Evolutionary conservation across 2,329 filamentous ascomycete genomes (phyloP).

Genomic region (Ophiosphaerella narmari): DNA sequence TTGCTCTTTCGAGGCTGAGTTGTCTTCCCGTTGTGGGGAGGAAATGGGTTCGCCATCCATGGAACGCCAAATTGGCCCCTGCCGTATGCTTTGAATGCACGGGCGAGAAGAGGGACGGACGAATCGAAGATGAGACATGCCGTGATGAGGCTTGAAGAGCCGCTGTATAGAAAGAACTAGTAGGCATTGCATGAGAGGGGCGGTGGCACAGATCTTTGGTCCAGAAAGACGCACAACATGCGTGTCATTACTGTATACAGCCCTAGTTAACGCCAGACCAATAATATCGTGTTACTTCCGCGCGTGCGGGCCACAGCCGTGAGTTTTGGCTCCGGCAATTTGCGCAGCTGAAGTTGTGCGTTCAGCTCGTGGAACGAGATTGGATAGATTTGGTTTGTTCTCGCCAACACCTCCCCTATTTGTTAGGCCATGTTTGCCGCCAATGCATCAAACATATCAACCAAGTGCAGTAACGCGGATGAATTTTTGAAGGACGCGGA

Average conservation of each 20-base stretch:
- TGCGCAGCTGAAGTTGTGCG: slow-evolving; percentile 22
- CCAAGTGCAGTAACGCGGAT: background rate
- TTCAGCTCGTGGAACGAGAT: slow-evolving; percentile 28
- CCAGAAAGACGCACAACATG: slow-evolving; percentile 9
- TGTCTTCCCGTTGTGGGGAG: slow-evolving; percentile 28
- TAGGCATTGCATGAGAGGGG: slow-evolving; percentile 17
- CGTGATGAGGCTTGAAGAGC: slow-evolving; percentile 15
- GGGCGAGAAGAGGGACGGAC: slow-evolving; percentile 13
- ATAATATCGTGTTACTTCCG: slow-evolving; percentile 11
- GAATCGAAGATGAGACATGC: slow-evolving; percentile 15
- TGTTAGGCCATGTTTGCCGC: background rate
- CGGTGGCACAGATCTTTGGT: slow-evolving; percentile 30
- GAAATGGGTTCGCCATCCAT: slow-evolving; percentile 18
- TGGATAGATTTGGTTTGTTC: slow-evolving; percentile 7
- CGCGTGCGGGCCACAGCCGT: slow-evolving; percentile 25
- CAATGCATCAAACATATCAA: background rate
- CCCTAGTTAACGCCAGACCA: slow-evolving; percentile 16
- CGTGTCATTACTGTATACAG: slow-evolving; percentile 9
- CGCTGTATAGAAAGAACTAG: slow-evolving; percentile 7
- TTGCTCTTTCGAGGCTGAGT: slow-evolving; percentile 31
- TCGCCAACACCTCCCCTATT: slow-evolving; percentile 4
- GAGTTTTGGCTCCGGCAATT: slow-evolving; percentile 20
- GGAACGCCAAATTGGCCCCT: slow-evolving; percentile 19
- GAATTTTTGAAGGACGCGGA: background rate
- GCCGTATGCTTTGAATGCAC: slow-evolving; percentile 8